Evolutionary conservation across 192 early-diverging fungal genomes (phyloP).

Genomic region (Lobosporangium transversale): DNA sequence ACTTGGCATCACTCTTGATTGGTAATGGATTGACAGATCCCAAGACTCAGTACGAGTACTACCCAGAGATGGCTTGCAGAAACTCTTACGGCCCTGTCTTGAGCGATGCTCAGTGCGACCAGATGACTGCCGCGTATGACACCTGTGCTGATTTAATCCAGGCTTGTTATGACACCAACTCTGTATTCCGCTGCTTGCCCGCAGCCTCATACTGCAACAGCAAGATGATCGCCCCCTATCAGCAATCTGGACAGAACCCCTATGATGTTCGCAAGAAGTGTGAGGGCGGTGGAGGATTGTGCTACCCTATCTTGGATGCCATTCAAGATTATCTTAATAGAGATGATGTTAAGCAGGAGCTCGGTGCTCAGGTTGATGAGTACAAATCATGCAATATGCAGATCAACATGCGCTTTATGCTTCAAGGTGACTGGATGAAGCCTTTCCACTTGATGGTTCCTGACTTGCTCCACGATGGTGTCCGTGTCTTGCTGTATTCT

Average conservation of each 20-base stretch:
- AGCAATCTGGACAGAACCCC: conserved; percentile 85
- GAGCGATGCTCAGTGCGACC: conserved; percentile 72
- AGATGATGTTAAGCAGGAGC: conserved; percentile 73
- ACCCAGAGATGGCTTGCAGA: conserved; percentile 80
- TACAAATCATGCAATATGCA: conserved; percentile 88
- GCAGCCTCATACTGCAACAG: conserved; percentile 88
- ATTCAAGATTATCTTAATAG: conserved; percentile 86
- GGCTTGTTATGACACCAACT: conserved; percentile 87
- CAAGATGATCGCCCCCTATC: conserved; percentile 80
- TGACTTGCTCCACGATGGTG: conserved; percentile 78
- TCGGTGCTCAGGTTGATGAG: conserved; percentile 75
- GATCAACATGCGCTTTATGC: conserved; percentile 67
- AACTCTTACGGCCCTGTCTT: conserved; percentile 82
- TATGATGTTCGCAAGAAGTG: conserved; percentile 95
- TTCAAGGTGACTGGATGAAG: conserved; percentile 71
- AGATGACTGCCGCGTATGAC: conserved; percentile 79
- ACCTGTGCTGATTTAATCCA: conserved; percentile 80
- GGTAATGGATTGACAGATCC: conserved; percentile 95
- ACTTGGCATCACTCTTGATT: conserved; percentile 81
- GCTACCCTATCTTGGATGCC: conserved; percentile 85
- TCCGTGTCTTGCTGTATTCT: conserved; percentile 89
- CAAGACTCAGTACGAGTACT: conserved; percentile 88
- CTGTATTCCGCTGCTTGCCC: conserved; percentile 83
- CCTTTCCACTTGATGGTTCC: conserved; percentile 77
- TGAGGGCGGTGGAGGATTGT: conserved; percentile 81